Evolutionary conservation across 495 filamentous ascomycete genomes (phyloP), one percentile per base, ranked within the genome.

Genomic region (Aspergillus diversus): DNA sequence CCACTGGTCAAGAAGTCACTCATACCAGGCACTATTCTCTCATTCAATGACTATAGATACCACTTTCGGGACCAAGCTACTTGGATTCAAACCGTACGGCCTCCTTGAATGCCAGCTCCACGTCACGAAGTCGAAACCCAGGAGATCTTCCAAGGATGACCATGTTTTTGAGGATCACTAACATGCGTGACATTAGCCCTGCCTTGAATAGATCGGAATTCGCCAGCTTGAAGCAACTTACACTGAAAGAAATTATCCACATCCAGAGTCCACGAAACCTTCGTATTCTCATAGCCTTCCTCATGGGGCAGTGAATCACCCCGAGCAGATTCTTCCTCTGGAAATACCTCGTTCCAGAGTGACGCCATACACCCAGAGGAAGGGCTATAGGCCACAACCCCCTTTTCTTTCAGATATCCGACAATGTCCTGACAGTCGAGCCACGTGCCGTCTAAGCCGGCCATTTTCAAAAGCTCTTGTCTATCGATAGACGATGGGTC

Each of bases 391-490:
- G 72, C 35, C 15, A 42, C 43, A 3, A 76, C 35, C 1, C 71
- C 69, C 63, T 69, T 69, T 21, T 63, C 64, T 37, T 63, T 56
- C 4, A 77, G 64, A 63, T 69, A 77, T 5, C 65, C 66, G 48
- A 94, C 87, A 2, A 92, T 89, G 68, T 92, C 91, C 55, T 85
- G 79, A 11, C 85, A 78, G 66, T 93, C 89, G 61, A 89, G 87
- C 82, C 88, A 93, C 39, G 89, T 85, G 13, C 90, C 88, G 46
- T 85, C 80, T 68, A 86, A 83, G 0, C 83, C 86, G 47, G 51
- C 51, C 8, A 64, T 17, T 11, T 65, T 56, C 0, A 72, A 51
- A 5, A 62, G 27, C 34, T 27, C 56, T 16, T 68, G 42, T 13
- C 49, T 15, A 21, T 67, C 39, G 6, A 43, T 46, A 8, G 32